phyloP scores from a whole-genome alignment of 2,329 filamentous ascomycete genomes.

The Mycosphaerella sp. region DNA sequence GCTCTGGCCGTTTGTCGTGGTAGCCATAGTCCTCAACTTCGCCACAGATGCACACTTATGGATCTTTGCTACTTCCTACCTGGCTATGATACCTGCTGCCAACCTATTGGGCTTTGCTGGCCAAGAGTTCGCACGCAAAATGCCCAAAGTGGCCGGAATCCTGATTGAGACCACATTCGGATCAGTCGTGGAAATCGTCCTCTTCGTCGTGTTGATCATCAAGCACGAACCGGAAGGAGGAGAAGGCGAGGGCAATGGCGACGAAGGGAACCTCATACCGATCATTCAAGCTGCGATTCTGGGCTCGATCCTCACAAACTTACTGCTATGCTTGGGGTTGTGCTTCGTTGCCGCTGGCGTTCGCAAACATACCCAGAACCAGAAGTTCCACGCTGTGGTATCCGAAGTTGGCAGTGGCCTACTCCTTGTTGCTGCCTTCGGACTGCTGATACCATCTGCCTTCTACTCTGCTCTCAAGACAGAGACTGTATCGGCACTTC shows the following conservation, averaged over 20 bases:
- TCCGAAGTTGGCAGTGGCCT: conserved; percentile 73
- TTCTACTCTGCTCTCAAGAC: conserved; percentile 45
- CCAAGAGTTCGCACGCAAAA: conserved; percentile 63
- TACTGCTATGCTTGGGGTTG: conserved; percentile 63
- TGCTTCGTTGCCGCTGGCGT: conserved; percentile 76
- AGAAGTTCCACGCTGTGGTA: conserved; percentile 66
- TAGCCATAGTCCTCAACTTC: conserved; percentile 45
- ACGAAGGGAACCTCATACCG: conserved; percentile 30
- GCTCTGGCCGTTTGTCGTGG: conserved; percentile 45
- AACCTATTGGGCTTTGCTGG: conserved; percentile 55
- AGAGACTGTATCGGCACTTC: conserved; percentile 22
- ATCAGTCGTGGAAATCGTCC: conserved; percentile 69
- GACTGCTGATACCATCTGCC: conserved; percentile 42
- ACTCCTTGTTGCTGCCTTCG: conserved; percentile 63
- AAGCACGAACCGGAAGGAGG: conserved; percentile 16
- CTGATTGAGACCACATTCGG: conserved; percentile 50
- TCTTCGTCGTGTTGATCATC: conserved; percentile 67
- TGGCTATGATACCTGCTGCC: conserved; percentile 46
- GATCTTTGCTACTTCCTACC: conserved; percentile 45
- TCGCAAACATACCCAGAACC: conserved; percentile 50
- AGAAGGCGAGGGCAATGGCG: conserved; percentile 14
- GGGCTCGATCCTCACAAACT: conserved; percentile 72
- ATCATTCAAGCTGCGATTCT: conserved; percentile 81
- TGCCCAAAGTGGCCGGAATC: conserved; percentile 65
- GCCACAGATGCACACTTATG: conserved; percentile 36